phyloP scores from a whole-genome alignment of 202 grass and related monocot genomes.

The Dendrocalamus latiflorus region DNA sequence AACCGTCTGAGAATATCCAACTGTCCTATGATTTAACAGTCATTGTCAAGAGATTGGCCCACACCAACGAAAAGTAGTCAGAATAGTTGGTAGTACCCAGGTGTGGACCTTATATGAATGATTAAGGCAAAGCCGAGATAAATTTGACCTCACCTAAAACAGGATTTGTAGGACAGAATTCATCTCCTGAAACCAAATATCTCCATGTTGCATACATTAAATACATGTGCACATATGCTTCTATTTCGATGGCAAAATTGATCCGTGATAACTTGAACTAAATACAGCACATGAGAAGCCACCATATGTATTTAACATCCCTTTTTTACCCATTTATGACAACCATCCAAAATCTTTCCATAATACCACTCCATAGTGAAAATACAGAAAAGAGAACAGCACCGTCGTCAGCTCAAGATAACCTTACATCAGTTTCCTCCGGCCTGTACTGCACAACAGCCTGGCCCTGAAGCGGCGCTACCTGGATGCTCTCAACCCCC shows the following conservation, averaged over 20 bases:
- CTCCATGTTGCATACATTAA: neutral
- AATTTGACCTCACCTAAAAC: neutral
- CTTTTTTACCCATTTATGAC: neutral
- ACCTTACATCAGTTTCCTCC: constrained; percentile 65
- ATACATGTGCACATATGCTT: no score
- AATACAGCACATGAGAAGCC: neutral
- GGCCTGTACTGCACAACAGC: constrained; percentile 65
- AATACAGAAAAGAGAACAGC: neutral
- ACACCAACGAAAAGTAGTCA: neutral
- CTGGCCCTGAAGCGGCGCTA: constrained; percentile 67
- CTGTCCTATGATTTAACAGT: neutral
- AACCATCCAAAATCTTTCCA: neutral
- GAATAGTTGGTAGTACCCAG: neutral
- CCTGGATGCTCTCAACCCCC: constrained; percentile 80
- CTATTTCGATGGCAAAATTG: no score
- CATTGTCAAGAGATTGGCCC: neutral
- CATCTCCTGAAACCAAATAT: neutral
- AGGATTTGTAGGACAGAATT: neutral
- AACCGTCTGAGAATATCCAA: neutral
- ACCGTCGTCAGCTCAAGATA: neutral
- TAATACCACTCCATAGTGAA: neutral
- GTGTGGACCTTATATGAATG: neutral
- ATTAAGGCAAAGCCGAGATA: neutral
- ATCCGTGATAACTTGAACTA: neutral
- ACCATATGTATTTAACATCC: neutral